Percentiles rank a stretch among this genome's conserved stretches.
These are phyloP conservation scores for Paramyrothecium sp. DNA, from an alignment of 2,329 filamentous ascomycete genomes.

Conservation along the genomic window DNA sequence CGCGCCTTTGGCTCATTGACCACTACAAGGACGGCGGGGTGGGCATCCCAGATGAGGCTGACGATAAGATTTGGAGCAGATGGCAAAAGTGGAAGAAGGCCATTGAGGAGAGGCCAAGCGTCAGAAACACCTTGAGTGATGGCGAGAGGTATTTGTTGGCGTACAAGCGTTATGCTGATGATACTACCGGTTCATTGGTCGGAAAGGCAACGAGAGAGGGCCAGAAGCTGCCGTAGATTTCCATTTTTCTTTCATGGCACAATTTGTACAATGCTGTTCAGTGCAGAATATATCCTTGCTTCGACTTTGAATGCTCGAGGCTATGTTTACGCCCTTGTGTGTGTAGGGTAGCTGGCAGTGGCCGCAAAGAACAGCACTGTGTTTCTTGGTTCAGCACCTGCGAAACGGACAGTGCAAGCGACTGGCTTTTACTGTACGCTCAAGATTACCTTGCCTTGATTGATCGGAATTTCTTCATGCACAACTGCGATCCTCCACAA, in stretches of 20 bases:
- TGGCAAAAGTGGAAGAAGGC: conserved; percentile 66
- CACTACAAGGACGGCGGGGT: conserved; percentile 64
- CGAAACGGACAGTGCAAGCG: too few relatives aligned
- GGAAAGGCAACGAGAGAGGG: conserved; percentile 63
- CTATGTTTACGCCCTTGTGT: too few relatives aligned
- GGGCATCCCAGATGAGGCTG: conserved; percentile 46
- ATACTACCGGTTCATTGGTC: conserved; percentile 60
- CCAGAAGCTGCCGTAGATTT: conserved; percentile 50
- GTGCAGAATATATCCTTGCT: background rate
- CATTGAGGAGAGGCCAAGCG: conserved; percentile 57
- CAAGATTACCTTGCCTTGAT: too few relatives aligned
- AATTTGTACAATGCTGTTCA: background rate
- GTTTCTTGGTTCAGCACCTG: too few relatives aligned
- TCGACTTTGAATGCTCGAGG: background rate
- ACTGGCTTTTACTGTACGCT: too few relatives aligned
- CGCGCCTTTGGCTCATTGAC: conserved; percentile 71
- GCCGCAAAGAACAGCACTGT: too few relatives aligned
- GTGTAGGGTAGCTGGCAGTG: too few relatives aligned
- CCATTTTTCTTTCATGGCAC: background rate
- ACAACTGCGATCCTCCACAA: too few relatives aligned
- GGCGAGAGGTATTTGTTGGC: conserved; percentile 65
- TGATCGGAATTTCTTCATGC: too few relatives aligned
- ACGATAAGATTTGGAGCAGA: conserved; percentile 59
- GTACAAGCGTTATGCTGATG: conserved; percentile 67
- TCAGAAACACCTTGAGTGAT: conserved; percentile 67